phyloP scores from a whole-genome alignment of 441 rosid genomes.

The Macaranga tanarius region DNA sequence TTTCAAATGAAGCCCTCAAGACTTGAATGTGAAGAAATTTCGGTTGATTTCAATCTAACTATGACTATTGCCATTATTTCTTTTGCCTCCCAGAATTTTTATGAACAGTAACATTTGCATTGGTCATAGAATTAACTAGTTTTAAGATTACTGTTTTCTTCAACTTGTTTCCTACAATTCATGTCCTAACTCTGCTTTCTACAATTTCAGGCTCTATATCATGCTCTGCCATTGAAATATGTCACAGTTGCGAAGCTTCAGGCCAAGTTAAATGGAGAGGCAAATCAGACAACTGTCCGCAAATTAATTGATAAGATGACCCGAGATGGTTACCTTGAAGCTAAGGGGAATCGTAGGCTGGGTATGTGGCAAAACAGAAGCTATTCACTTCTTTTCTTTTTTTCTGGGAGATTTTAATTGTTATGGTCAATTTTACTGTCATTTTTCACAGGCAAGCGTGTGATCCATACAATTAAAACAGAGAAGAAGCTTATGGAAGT shows the following conservation, averaged over 20 bases:
- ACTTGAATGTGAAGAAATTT: not conserved
- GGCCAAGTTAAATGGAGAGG: slow-evolving; percentile 69
- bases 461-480: slow-evolving; percentile 59
- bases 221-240: slow-evolving; percentile 79
- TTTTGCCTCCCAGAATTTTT: not conserved
- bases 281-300: slow-evolving; percentile 60
- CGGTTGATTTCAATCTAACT: not conserved
- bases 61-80: not conserved
- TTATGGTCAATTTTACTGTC: slow-evolving; percentile 10
- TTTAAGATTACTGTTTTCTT: not conserved
- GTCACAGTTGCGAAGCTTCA: slow-evolving; percentile 73
- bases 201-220: slow-evolving; percentile 64
- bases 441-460: slow-evolving; percentile 69
- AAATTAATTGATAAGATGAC: slow-evolving; percentile 73
- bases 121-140: not conserved
- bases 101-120: not conserved
- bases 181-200: slow-evolving; percentile 18
- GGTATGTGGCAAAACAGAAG: slow-evolving; percentile 43
- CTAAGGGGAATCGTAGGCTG: slow-evolving; percentile 74
- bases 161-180: not conserved
- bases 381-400: not conserved
- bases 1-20: not conserved
- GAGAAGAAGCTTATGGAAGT: slow-evolving; percentile 75
- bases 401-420: not conserved
- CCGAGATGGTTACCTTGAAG: slow-evolving; percentile 71